phyloP scores from a whole-genome alignment of 495 filamentous ascomycete species.

The Neurospora africana region DNA sequence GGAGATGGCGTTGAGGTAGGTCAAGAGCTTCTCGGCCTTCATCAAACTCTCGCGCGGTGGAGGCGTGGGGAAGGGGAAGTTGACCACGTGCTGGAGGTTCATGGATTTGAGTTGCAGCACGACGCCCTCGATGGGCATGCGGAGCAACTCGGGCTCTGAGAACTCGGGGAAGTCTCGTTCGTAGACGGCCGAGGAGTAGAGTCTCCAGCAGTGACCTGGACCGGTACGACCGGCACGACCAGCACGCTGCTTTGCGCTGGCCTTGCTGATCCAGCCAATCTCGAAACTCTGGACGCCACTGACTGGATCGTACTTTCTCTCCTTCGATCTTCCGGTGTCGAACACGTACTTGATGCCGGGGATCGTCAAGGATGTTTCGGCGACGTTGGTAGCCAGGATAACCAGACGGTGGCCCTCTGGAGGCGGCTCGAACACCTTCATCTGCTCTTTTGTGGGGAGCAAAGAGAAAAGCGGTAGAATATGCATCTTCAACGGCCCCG shows the following conservation, averaged over 20 bases:
- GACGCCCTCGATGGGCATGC: conserved; percentile 85
- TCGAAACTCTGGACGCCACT: conserved; percentile 95
- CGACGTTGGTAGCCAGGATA: conserved; percentile 91
- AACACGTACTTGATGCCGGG: conserved; percentile 95
- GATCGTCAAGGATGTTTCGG: conserved; percentile 94
- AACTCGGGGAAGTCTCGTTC: conserved; percentile 85
- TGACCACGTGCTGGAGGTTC: conserved; percentile 80
- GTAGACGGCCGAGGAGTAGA: conserved; percentile 91
- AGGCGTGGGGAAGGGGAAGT: conserved; percentile 96
- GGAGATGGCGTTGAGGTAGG: conserved; percentile 59
- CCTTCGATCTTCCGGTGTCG: conserved; percentile 82
- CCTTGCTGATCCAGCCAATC: conserved; percentile 94
- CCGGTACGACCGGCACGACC: conserved; percentile 94
- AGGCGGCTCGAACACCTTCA: conserved; percentile 82
- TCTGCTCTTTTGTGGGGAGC: conserved; percentile 85
- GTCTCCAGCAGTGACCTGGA: conserved; percentile 86
- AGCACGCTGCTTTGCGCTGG: conserved; percentile 82
- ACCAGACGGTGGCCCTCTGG: conserved; percentile 79
- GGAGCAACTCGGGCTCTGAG: conserved; percentile 76
- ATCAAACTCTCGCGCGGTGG: conserved; percentile 69
- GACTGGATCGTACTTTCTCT: conserved; percentile 69
- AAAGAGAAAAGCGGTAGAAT: conserved; percentile 88
- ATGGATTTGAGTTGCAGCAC: conserved; percentile 94
- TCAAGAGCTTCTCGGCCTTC: conserved; percentile 78
- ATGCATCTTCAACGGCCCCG: conserved; percentile 54